Percentiles rank a stretch among this genome's conserved stretches.
Conservation (phyloP, 257 asterid species). For the Cruciata laevipes region DNA sequence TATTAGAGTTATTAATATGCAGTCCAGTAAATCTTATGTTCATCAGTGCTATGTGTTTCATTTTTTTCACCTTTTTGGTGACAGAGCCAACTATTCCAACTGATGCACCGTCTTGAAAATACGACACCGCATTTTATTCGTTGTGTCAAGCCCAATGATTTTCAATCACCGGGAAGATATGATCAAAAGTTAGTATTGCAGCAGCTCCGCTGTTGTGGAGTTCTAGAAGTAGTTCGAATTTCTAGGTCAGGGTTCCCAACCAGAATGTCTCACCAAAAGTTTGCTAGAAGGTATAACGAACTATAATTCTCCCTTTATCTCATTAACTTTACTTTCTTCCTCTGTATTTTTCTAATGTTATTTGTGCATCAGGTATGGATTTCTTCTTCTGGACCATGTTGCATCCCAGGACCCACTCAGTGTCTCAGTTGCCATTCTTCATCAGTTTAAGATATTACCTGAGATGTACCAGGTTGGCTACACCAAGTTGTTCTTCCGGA, state of each 20-base stretch:
- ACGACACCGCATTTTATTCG: conserved; percentile 98
- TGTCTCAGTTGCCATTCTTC: conserved; percentile 93
- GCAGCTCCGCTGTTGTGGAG: conserved; percentile 95
- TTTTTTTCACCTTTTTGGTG: conserved; percentile 12
- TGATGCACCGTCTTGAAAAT: conserved; percentile 90
- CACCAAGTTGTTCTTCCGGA: conserved; percentile 92
- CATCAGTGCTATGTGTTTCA: background rate
- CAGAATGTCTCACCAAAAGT: conserved; percentile 89
- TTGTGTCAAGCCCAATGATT: conserved; percentile 89
- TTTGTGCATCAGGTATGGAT: conserved; percentile 69
- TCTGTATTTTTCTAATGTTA: conserved; percentile 7
- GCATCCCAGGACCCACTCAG: conserved; percentile 96
- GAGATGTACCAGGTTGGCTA: conserved; percentile 99
- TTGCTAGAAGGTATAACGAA: conserved; percentile 67
- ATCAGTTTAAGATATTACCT: conserved; percentile 91
- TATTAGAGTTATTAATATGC: background rate
- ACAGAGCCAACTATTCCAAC: conserved; percentile 82
- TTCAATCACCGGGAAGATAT: conserved; percentile 74
- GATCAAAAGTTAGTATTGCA: conserved; percentile 81
- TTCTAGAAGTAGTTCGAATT: conserved; percentile 93
- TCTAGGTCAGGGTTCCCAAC: conserved; percentile 99
- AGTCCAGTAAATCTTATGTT: background rate
- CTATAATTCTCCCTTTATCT: background rate
- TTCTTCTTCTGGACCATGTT: conserved; percentile 83
- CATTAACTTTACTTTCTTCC: background rate